Conservation (phyloP, 805 yeast species). For the Wilhelminamyces savonicus region DNA sequence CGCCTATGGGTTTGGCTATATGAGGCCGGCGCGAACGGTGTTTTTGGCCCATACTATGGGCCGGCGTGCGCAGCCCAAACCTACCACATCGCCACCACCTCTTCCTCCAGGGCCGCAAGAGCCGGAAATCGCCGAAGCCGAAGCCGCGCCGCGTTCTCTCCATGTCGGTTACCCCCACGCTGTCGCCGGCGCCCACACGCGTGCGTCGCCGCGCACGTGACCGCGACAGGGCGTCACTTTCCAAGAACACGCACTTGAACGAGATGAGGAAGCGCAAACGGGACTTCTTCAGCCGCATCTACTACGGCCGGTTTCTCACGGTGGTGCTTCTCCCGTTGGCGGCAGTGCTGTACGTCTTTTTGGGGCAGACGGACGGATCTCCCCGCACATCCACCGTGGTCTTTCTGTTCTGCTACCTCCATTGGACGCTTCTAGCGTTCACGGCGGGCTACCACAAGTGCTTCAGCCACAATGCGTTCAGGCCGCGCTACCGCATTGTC, state of each 20-base stretch:
- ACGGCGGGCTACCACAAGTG: constrained; percentile 38
- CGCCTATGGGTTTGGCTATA: background rate
- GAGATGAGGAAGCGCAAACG: constrained; percentile 29
- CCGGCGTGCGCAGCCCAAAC: too few relatives aligned
- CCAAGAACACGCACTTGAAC: constrained; percentile 24
- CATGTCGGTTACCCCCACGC: too few relatives aligned
- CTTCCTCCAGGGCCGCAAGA: too few relatives aligned
- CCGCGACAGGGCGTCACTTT: too few relatives aligned
- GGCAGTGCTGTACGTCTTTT: constrained; percentile 18
- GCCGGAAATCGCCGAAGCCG: too few relatives aligned
- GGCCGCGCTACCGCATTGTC: constrained; percentile 24
- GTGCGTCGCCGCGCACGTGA: too few relatives aligned
- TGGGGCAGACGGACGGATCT: too few relatives aligned
- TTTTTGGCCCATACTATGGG: too few relatives aligned
- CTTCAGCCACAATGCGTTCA: constrained; percentile 35
- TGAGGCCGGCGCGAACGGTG: background rate
- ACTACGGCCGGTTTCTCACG: constrained; percentile 26
- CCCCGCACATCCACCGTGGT: constrained; percentile 16
- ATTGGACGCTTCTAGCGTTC: constrained; percentile 33
- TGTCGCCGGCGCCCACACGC: too few relatives aligned
- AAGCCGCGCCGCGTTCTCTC: too few relatives aligned
- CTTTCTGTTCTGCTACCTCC: constrained; percentile 26
- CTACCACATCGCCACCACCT: too few relatives aligned
- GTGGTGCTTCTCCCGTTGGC: constrained; percentile 29
- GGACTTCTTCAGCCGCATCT: constrained; percentile 30